Evolutionary conservation across 2,329 filamentous ascomycete genomes (phyloP).

Genomic region (Pestalotiopsis sp.): DNA sequence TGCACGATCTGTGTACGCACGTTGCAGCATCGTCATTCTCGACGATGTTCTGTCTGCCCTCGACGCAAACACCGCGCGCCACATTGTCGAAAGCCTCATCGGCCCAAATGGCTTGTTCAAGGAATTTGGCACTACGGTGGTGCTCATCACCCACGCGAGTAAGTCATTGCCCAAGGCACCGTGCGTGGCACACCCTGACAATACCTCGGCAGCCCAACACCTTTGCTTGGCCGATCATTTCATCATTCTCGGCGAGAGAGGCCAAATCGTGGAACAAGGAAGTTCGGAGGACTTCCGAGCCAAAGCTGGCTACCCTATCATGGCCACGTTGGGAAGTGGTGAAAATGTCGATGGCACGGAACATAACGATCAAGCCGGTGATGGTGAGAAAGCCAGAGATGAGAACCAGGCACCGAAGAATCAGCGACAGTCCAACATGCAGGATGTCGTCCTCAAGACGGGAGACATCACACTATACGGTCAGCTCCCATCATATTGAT

Average conservation of each 20-base stretch:
- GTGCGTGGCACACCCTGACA: not conserved
- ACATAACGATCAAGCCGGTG: not conserved
- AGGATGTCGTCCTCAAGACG: conserved; percentile 19
- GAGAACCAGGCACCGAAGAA: conserved; percentile 15
- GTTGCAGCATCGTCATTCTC: conserved; percentile 31
- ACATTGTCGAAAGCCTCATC: conserved; percentile 34
- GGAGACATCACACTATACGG: conserved; percentile 41
- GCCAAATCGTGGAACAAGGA: not conserved
- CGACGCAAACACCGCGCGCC: conserved; percentile 35
- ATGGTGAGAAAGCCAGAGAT: not conserved
- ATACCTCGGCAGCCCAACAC: conserved; percentile 25
- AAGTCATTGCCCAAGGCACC: conserved; percentile 1
- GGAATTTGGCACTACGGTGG: conserved; percentile 30
- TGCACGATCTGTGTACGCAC: conserved; percentile 37
- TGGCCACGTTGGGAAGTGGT: not conserved
- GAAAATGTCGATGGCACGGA: not conserved
- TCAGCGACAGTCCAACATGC: conserved; percentile 18
- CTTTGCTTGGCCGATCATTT: not conserved
- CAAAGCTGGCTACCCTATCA: not conserved
- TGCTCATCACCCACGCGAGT: conserved; percentile 37
- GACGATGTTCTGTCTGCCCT: conserved; percentile 41
- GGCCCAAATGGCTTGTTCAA: conserved; percentile 32
- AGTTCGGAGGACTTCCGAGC: not conserved
- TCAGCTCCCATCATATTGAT: conserved; percentile 19
- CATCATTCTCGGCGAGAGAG: not conserved